Conservation (phyloP, 2,329 filamentous ascomycete species). For the Westerdykella aurantiaca region DNA sequence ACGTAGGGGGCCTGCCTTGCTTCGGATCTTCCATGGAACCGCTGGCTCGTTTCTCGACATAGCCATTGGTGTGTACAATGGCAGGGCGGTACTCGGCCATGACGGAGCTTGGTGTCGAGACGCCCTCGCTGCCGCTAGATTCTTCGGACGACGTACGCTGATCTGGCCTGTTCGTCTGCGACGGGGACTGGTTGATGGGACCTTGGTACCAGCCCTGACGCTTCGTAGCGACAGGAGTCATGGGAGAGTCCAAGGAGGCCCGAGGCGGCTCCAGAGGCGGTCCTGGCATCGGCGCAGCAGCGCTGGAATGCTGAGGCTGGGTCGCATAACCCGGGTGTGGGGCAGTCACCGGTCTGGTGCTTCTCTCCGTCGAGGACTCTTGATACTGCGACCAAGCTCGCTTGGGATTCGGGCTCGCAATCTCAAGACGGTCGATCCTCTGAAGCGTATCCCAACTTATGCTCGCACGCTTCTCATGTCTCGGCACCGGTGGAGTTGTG, state of each 20-base stretch:
- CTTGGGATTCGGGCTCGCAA: conserved; percentile 44
- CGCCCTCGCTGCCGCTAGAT: conserved; percentile 51
- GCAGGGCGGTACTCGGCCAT: conserved; percentile 48
- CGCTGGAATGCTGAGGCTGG: conserved; percentile 17
- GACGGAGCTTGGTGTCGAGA: conserved; percentile 48
- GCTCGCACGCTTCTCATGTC: conserved; percentile 30
- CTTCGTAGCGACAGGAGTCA: conserved; percentile 56
- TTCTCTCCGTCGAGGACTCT: conserved; percentile 8
- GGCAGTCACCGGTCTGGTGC: conserved; percentile 29
- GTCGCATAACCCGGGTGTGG: conserved; percentile 33
- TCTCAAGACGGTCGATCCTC: conserved; percentile 61
- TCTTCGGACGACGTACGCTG: conserved; percentile 52
- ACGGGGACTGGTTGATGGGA: conserved; percentile 33
- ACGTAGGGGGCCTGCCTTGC: conserved; percentile 14
- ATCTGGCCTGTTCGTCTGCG: conserved; percentile 15
- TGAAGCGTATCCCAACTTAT: conserved; percentile 61
- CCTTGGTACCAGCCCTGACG: conserved; percentile 69
- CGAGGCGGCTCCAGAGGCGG: conserved; percentile 29
- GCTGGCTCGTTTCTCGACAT: conserved; percentile 40
- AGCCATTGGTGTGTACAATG: conserved; percentile 48
- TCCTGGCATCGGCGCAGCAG: conserved; percentile 23
- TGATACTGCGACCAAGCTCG: conserved; percentile 33
- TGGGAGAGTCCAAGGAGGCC: conserved; percentile 36
- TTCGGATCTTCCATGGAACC: conserved; percentile 40
- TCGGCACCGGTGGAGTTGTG: conserved; percentile 19